Evolutionary conservation across 805 yeast genomes (phyloP).

Genomic region (Saturnispora serradocipensis): DNA sequence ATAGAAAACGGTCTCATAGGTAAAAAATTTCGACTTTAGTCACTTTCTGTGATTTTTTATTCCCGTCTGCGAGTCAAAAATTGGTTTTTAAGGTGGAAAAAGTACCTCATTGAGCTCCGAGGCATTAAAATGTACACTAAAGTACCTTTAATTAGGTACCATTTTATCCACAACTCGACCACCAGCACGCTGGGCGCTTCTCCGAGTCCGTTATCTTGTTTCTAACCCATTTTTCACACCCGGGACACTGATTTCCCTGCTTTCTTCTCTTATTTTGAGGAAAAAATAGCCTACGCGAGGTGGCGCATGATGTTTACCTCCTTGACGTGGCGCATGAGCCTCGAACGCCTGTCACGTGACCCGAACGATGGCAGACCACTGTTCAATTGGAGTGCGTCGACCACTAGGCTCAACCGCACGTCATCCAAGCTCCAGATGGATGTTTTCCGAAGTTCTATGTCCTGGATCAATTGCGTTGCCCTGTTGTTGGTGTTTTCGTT

Average conservation of each 20-base stretch:
- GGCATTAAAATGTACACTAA: not conserved
- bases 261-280: not conserved
- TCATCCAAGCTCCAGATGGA: not conserved
- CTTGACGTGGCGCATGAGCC: slow-evolving; percentile 7
- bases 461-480: not conserved
- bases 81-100: not conserved
- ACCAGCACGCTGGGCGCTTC: not conserved
- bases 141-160: not conserved
- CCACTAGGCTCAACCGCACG: not conserved
- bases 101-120: slow-evolving; percentile 1
- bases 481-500: not conserved
- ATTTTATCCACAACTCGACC: not conserved
- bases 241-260: not conserved
- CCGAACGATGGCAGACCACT: not conserved
- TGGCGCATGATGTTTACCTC: slow-evolving; percentile 8
- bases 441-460: not conserved
- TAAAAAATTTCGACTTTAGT: not conserved
- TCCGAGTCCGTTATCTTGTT: not conserved
- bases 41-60: not conserved
- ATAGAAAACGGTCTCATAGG: not conserved
- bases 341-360: slow-evolving; percentile 6
- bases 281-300: not conserved
- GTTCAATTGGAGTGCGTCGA: not conserved
- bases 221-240: not conserved
- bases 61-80: not conserved